Base-by-base conservation (phyloP, 805 yeast species). In the Starmera dryadoides region DNA sequence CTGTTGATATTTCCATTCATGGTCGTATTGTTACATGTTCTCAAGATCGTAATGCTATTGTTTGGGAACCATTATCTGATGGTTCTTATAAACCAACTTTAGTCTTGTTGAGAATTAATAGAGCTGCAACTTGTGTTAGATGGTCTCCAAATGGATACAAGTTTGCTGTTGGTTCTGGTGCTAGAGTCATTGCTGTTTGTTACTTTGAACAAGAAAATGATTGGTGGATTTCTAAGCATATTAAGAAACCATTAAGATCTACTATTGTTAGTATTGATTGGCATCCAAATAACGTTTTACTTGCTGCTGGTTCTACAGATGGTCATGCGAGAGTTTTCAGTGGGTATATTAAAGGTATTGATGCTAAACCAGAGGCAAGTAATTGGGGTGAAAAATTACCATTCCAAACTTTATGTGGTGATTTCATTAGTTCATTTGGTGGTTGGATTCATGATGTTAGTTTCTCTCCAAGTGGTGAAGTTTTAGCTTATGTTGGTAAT, bases 191-290 rank as follows among this genome's bases (percentile, higher is more conserved):
- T 62, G 96, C 98, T 9, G 85, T 93, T 36, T 93, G 98, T 68
- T 93, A 89, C 66, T 93, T 84, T 59, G 98, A 93, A 64, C 84
- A 73, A 45, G 96, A 88, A 53, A 93, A 91, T 60, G 96, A 93
- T 60, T 93, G 99, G 99, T 93, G 99, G 99, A 89, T 93, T 37
- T 86, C 98, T 12, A 91, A 91, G 63, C 98, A 91, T 66, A 83
- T 93, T 63, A 89, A 89, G 69, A 87, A 86, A 63, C 96, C 97
- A n/a, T 70, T 93, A 52, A 81, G 82, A 59, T 83, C 96, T 10
- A 87, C 97, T 25, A 74, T 89, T 49, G 71, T 89, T 48, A 71
- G 84, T 34, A 70, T 91, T 40, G 81, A 81, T 47, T 89, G 98
- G 98, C 97, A 93, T 60, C 89, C 87, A 41, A 93, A 93, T 63